Evolutionary conservation across 306 rosid species (phyloP), one percentile per base, ranked within the genome.

Genomic region (Quillaja saponaria): DNA sequence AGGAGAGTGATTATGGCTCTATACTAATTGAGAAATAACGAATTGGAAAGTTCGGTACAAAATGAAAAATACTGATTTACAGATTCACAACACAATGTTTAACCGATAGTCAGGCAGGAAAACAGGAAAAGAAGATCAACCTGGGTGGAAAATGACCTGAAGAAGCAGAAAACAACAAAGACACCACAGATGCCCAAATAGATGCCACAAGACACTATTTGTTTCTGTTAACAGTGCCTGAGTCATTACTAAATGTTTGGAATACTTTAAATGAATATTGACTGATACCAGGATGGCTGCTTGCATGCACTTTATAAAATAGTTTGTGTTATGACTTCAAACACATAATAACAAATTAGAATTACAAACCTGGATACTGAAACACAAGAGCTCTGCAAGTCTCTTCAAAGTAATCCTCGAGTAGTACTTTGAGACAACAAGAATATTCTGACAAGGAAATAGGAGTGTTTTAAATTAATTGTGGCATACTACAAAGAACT

Each of bases 371-470:
- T 86, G 84, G 49, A 86, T 39, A 65, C 84, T 82, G 55, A 90
- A 87, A 49, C 97, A 86, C 74, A 90, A 50, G 39, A 90, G 82
- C 61, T 84, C 87, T 31, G 90, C 87, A 77, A 90, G 81, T 82
- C 95, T 80, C 76, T 76, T 84, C 80, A 90, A 65, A 34, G 82
- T 76, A 65, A 80, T 68, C 68, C 82, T 72, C 42, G 91, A 52
- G 45, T 91, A 87, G 62, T 91, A 87, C 71, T 85, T 87, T 41
- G 97, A 91, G 47, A 91, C 95, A 10, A 91, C 96, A 13, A 91
- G 79, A 71, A 91, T 91, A 64, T 91, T 91, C 97, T 91, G 90
- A 47, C 55, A 75, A 56, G 55, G 50, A 49, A 60, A 46, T 37
- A 60, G 41, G 54, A 46, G 45, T 17, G 18, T 45, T 35, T 15